Percentiles rank a stretch among this genome's conserved stretches.
Evolutionary conservation across 495 filamentous ascomycete genomes (phyloP).

Genomic region (Trichoderma orchidacearum): DNA sequence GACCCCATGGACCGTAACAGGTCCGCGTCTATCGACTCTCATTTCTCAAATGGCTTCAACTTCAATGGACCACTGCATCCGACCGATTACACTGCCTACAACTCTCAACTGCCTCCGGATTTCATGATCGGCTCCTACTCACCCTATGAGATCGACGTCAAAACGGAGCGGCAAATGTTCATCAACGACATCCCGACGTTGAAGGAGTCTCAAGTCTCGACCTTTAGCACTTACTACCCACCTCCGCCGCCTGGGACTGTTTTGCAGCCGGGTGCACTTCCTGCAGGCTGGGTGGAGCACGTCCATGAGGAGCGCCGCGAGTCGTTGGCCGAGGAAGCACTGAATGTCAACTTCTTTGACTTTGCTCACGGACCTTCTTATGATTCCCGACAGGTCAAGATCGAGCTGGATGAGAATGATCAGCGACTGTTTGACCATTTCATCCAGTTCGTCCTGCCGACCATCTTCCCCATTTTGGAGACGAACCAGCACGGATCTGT

Average conservation of each 20-base stretch:
- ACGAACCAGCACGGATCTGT: slow-evolving; percentile 70
- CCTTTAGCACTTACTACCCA: slow-evolving; percentile 74
- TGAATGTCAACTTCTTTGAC: slow-evolving; percentile 67
- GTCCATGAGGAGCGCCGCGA: slow-evolving; percentile 52
- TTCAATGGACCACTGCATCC: slow-evolving; percentile 50
- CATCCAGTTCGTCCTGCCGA: slow-evolving; percentile 69
- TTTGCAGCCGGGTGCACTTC: slow-evolving; percentile 48
- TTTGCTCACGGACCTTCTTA: slow-evolving; percentile 46
- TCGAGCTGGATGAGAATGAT: slow-evolving; percentile 84
- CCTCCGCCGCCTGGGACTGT: slow-evolving; percentile 51
- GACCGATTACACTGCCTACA: slow-evolving; percentile 48
- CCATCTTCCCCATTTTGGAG: slow-evolving; percentile 85
- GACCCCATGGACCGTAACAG: slow-evolving; percentile 57
- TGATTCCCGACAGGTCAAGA: slow-evolving; percentile 47
- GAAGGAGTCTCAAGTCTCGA: slow-evolving; percentile 71
- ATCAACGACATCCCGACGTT: slow-evolving; percentile 79
- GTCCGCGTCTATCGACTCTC: slow-evolving; percentile 66
- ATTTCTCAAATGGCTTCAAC: slow-evolving; percentile 46
- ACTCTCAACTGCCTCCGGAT: slow-evolving; percentile 31
- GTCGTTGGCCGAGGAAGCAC: slow-evolving; percentile 48
- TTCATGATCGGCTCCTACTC: slow-evolving; percentile 43
- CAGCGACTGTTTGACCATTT: slow-evolving; percentile 84
- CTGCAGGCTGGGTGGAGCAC: slow-evolving; percentile 65
- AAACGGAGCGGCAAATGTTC: slow-evolving; percentile 88
- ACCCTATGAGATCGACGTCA: slow-evolving; percentile 90